Evolutionary conservation across 2,329 filamentous ascomycete species (phyloP), one percentile per base, ranked within the genome.

Genomic region (Curvularia lunata): DNA sequence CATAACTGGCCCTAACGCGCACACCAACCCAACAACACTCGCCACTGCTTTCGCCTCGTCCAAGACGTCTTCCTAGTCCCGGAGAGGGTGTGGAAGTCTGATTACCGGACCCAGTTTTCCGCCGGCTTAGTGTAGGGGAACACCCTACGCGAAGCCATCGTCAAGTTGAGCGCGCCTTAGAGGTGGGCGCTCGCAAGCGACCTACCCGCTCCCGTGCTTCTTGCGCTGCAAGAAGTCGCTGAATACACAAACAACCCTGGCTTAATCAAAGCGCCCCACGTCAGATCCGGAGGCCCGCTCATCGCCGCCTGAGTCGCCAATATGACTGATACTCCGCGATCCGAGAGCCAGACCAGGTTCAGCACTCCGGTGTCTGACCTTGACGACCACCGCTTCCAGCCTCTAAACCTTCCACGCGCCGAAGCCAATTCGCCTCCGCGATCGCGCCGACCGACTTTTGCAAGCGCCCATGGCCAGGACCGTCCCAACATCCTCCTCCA

Each of bases 321-420:
- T 58, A 81, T 80, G 81, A 77, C 79, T 52, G 83, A 85, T 74
- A 82, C 82, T 62, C 78, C 84, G 80, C 80, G 73, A 86, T 96
- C 92, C 84, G 88, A 88, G 70, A 80, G 85, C 54, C 84, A 86
- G 70, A 84, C 85, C 69, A 85, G 88, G 69, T 92, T 89, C 78
- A 86, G 86, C 77, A 88, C 89, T 55, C 90, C 90, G 13, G 86
- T 92, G 60, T 88, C 89, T 61, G 89, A 93, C 74, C 84, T 97
- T 47, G 92, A 97, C 74, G 92, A 97, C 75, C 93, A 97, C 79
- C 90, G 92, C 57, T 82, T 87, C 71, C 89, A 90, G 71, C 78
- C 83, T 4, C 77, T 83, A 23, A 85, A 87, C 37, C 78, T 87
- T 23, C 88, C 86, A 58, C 85, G 86, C 43, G 77, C 80, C 30